phyloP scores from a whole-genome alignment of 805 yeast species.

The Maudiozyma pseudohumilis region DNA sequence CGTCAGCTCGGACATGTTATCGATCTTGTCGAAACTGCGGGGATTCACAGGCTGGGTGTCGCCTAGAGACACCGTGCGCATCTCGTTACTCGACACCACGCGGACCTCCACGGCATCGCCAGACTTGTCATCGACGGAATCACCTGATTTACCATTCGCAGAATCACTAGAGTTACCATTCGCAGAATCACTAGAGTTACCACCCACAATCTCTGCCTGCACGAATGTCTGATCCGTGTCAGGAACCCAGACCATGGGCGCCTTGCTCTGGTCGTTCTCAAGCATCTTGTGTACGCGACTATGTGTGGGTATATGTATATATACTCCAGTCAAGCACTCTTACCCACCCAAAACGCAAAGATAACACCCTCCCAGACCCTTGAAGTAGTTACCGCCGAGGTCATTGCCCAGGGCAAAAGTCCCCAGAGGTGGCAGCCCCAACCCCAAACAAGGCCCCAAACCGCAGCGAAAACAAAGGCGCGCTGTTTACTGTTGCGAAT shows the following conservation, averaged over 20 bases:
- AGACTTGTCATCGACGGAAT: constrained; percentile 13
- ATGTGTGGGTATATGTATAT: too few relatives aligned
- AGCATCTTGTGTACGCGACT: neutral
- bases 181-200: constrained; percentile 8
- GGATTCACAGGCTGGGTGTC: constrained; percentile 59
- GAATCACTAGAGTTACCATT: constrained; percentile 18
- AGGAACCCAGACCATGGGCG: constrained; percentile 25
- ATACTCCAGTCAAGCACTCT: too few relatives aligned
- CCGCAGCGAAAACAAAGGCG: too few relatives aligned
- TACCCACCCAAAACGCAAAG: too few relatives aligned
- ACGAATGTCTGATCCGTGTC: constrained; percentile 22
- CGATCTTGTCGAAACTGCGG: constrained; percentile 75
- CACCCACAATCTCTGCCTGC: constrained; percentile 19
- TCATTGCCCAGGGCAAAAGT: too few relatives aligned
- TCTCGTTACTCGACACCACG: constrained; percentile 12
- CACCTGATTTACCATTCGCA: constrained; percentile 7
- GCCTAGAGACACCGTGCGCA: constrained; percentile 20
- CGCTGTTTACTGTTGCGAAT: too few relatives aligned
- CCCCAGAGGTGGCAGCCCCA: too few relatives aligned
- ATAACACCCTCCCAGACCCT: too few relatives aligned
- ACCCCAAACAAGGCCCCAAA: too few relatives aligned
- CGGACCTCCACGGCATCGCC: constrained; percentile 16
- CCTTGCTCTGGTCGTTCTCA: neutral
- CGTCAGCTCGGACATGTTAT: constrained; percentile 93
- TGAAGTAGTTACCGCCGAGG: too few relatives aligned